phyloP scores from a whole-genome alignment of 441 rosid genomes.

The Populus hybrid region DNA sequence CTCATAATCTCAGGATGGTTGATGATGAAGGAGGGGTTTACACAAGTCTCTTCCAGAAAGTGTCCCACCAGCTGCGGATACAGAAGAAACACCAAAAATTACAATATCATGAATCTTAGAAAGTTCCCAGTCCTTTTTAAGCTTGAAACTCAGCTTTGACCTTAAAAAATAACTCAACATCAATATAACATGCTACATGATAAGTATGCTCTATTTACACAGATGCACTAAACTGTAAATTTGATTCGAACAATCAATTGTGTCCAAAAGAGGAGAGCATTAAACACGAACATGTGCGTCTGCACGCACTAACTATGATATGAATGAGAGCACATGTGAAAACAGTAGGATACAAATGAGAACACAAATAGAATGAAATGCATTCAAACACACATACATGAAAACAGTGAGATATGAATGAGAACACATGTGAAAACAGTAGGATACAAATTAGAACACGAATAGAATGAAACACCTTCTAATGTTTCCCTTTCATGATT shows the following conservation, averaged over 20 bases:
- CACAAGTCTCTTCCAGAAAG: constrained; percentile 78
- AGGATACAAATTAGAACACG: no score
- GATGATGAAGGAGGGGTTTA: constrained; percentile 80
- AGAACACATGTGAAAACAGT: no score
- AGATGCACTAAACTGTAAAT: background rate
- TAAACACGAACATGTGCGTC: no score
- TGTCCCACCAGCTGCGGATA: constrained; percentile 76
- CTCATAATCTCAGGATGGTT: constrained; percentile 96
- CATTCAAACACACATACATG: background rate
- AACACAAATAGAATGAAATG: background rate
- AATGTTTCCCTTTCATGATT: background rate
- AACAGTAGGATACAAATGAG: background rate
- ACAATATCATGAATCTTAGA: background rate
- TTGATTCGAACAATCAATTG: background rate
- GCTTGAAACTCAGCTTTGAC: background rate
- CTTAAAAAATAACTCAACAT: background rate
- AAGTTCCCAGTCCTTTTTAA: background rate
- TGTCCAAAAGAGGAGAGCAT: background rate
- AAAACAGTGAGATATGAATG: no score
- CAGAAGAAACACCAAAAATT: background rate
- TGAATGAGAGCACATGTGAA: background rate
- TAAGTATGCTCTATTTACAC: background rate
- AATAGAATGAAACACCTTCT: no score
- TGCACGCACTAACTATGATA: background rate
- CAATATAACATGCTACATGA: background rate